Evolutionary conservation across 73 alveolate genomes (phyloP).

Genomic region (Paramecium pentaurelia): DNA sequence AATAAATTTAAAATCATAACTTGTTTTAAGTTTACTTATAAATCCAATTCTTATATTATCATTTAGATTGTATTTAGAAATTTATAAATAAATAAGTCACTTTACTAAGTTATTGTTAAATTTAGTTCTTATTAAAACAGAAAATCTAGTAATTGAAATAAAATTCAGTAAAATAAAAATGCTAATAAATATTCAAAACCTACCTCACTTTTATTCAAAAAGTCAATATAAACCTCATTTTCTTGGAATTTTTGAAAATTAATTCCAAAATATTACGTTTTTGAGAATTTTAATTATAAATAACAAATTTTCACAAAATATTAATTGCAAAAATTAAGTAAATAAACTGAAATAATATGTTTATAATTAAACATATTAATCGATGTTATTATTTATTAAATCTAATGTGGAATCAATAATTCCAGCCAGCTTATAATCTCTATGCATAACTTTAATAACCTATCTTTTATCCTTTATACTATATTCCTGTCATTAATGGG

Average conservation of each 20-base stretch:
- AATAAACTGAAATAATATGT: neutral
- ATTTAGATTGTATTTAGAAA: no score
- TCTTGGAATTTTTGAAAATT: neutral
- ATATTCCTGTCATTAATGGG: neutral
- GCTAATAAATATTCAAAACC: neutral
- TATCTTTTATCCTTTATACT: neutral
- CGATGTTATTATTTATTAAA: neutral
- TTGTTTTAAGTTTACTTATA: no score
- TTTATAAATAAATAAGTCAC: neutral
- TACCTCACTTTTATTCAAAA: neutral
- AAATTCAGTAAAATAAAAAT: neutral
- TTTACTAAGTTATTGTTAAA: neutral
- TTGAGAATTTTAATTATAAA: neutral
- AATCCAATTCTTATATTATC: no score
- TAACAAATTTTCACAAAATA: neutral
- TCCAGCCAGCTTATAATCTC: neutral
- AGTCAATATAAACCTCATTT: neutral
- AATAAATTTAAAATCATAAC: no score
- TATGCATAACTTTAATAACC: neutral
- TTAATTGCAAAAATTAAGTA: neutral
- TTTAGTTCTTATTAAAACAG: neutral
- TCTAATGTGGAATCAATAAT: neutral
- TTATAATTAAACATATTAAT: neutral
- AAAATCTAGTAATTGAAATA: neutral
- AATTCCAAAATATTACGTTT: neutral